A percentile compares a stretch with the other conserved stretches of the same genome.
These are phyloP conservation scores for Pseudophaeomoniella oleicola DNA, from an alignment of 2,329 filamentous ascomycete genomes.

Conservation along the genomic window DNA sequence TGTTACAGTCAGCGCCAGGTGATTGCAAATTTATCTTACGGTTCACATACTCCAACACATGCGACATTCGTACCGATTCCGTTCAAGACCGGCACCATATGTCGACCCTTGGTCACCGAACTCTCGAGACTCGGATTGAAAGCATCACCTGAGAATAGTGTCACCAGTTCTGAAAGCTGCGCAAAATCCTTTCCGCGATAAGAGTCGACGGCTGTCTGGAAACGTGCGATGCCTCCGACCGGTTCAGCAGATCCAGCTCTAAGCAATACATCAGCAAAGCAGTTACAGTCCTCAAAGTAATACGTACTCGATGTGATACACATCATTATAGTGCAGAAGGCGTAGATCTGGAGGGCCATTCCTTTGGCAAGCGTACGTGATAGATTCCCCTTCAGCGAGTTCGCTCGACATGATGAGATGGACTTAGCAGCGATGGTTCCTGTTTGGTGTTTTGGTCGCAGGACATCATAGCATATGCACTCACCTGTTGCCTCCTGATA, in stretches of 20 bases:
- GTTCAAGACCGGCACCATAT: conserved; percentile 82
- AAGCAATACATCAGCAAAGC: too few species aligned
- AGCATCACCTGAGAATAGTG: conserved; percentile 80
- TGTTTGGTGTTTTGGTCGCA: too few species aligned
- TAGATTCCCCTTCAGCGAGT: conserved; percentile 12
- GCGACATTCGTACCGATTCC: conserved; percentile 61
- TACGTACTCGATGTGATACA: conserved; percentile 66
- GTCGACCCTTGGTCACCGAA: conserved; percentile 74
- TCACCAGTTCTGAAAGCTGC: conserved; percentile 52
- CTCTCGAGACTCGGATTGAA: conserved; percentile 87
- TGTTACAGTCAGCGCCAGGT: too few species aligned
- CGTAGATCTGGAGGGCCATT: conserved; percentile 52
- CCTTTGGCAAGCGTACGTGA: conserved; percentile 28
- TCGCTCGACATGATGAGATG: too few species aligned
- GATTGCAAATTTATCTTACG: conserved; percentile 6
- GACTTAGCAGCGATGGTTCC: too few species aligned
- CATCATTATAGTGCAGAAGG: conserved; percentile 85
- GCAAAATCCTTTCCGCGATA: conserved; percentile 52
- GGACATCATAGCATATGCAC: too few species aligned
- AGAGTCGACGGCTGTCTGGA: conserved; percentile 62
- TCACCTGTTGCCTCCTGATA: too few species aligned
- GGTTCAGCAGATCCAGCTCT: conserved; percentile 57
- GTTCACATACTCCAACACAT: conserved; percentile 57
- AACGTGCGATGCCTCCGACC: conserved; percentile 65
- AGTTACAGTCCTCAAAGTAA: too few species aligned